A percentile compares a stretch with the other conserved stretches of the same genome.
These are phyloP conservation scores for Calamus simplicifolius DNA, from an alignment of 176 grass and related monocot species.

Conservation along the genomic window DNA sequence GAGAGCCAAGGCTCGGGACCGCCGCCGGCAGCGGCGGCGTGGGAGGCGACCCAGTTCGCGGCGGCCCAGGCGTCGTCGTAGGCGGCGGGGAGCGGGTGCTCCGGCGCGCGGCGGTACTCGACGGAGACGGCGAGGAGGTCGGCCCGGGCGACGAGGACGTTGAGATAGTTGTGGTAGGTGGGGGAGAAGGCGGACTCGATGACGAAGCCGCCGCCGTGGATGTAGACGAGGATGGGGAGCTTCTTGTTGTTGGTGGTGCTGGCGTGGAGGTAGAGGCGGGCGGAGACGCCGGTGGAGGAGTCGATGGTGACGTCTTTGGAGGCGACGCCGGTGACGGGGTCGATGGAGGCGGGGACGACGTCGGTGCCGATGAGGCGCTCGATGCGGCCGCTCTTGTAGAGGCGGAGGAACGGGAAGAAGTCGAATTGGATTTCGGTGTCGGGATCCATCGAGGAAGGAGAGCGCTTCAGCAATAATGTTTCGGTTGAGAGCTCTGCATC, in stretches of 20 bases:
- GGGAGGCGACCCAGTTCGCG: slow-evolving; percentile 38
- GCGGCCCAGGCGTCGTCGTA: slow-evolving; percentile 56
- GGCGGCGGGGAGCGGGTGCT: slow-evolving; percentile 58
- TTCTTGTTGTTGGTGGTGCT: slow-evolving; percentile 4
- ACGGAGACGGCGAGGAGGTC: slow-evolving; percentile 52
- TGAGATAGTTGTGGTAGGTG: slow-evolving; percentile 60
- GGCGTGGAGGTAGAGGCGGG: slow-evolving; percentile 45
- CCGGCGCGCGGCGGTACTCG: slow-evolving; percentile 76
- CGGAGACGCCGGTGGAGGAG: slow-evolving; percentile 20
- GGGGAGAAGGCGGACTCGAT: slow-evolving; percentile 42
- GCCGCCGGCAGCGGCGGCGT: not conserved
- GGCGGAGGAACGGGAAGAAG: slow-evolving; percentile 51
- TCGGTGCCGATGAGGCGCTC: slow-evolving; percentile 33
- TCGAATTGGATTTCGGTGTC: slow-evolving; percentile 44
- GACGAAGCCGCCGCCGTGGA: slow-evolving; percentile 72
- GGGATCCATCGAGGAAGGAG: slow-evolving; percentile 43
- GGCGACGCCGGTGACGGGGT: slow-evolving; percentile 31
- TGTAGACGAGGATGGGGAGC: slow-evolving; percentile 58
- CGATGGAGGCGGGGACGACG: slow-evolving; percentile 27
- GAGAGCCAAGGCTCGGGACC: slow-evolving; percentile 33
- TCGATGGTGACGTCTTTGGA: slow-evolving; percentile 65
- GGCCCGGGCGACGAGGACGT: slow-evolving; percentile 44
- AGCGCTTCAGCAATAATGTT: too few relatives aligned
- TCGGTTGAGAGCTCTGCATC: too few relatives aligned
- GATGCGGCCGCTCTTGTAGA: slow-evolving; percentile 61